Evolutionary conservation across 169 alveolate species (phyloP).

Genomic region (Ichthyophthirius multifiliis): DNA sequence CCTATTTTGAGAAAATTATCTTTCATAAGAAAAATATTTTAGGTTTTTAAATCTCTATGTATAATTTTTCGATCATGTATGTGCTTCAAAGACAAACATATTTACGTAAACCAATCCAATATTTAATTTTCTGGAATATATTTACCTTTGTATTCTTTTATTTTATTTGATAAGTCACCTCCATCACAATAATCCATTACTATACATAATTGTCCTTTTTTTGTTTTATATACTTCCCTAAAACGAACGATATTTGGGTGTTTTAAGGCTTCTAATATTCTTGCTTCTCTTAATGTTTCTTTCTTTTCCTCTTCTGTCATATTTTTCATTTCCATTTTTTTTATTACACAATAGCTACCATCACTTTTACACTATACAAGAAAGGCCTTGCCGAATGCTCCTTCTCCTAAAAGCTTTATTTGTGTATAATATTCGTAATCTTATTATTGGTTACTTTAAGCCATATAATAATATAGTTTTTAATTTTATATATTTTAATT

Average conservation of each 20-base stretch:
- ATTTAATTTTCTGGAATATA: slow-evolving; percentile 70
- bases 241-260: slow-evolving; percentile 82
- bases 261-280: slow-evolving; percentile 68
- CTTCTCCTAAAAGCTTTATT: slow-evolving; percentile 82
- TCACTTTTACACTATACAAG: slow-evolving; percentile 68
- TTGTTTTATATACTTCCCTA: slow-evolving; percentile 69
- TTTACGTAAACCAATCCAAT: slow-evolving; percentile 78
- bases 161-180: slow-evolving; percentile 76
- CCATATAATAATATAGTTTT: no score
- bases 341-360: slow-evolving; percentile 66
- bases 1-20: slow-evolving; percentile 69
- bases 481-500: no score
- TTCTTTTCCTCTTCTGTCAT: slow-evolving; percentile 77
- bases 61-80: slow-evolving; percentile 78
- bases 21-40: slow-evolving; percentile 73
- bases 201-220: slow-evolving; percentile 70
- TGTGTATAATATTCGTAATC: slow-evolving; percentile 52
- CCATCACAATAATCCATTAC: slow-evolving; percentile 90
- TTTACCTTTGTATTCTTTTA: slow-evolving; percentile 49
- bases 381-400: slow-evolving; percentile 85
- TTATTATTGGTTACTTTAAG: slow-evolving; percentile 29
- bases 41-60: slow-evolving; percentile 78
- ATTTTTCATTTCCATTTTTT: slow-evolving; percentile 68
- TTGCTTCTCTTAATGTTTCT: slow-evolving; percentile 81
- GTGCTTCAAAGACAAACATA: slow-evolving; percentile 83